Evolutionary conservation across 305 asterid species (phyloP).

Genomic region (Fraxinus velutina): DNA sequence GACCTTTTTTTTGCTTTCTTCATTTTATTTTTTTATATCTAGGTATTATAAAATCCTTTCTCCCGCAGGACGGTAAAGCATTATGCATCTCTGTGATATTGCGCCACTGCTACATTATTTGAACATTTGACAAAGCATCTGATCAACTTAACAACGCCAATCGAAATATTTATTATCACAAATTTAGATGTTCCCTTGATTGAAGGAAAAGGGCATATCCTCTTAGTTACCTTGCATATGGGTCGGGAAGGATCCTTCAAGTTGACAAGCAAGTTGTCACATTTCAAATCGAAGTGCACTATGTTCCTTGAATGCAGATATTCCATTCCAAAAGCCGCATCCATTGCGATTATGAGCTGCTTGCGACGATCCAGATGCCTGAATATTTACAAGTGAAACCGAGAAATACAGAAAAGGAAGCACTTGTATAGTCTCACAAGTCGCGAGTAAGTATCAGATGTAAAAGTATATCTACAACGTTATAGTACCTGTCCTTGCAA

Average conservation of each 20-base stretch:
- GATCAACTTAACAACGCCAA: not conserved
- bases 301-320: constrained; percentile 83
- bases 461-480: constrained; percentile 12
- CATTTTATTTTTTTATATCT: not conserved
- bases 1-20: not conserved
- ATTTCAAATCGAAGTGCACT: constrained; percentile 85
- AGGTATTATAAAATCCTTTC: not conserved
- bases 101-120: not conserved
- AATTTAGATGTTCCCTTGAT: not conserved
- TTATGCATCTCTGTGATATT: not conserved
- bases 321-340: constrained; percentile 97
- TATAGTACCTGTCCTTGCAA: constrained; percentile 66
- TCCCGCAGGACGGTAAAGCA: not conserved
- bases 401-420: not conserved
- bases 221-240: constrained; percentile 69
- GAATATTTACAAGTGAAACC: constrained; percentile 25
- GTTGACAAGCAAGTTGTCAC: constrained; percentile 90
- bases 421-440: not conserved
- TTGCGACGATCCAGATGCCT: constrained; percentile 94
- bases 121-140: not conserved
- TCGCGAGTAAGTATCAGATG: not conserved
- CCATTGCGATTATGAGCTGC: constrained; percentile 81
- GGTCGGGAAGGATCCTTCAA: constrained; percentile 88
- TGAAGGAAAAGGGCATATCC: constrained; percentile 2
- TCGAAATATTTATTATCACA: constrained; percentile 10